Conservation (phyloP, 352 stramenopile genomes). For the Phytophthora agathidicida region DNA sequence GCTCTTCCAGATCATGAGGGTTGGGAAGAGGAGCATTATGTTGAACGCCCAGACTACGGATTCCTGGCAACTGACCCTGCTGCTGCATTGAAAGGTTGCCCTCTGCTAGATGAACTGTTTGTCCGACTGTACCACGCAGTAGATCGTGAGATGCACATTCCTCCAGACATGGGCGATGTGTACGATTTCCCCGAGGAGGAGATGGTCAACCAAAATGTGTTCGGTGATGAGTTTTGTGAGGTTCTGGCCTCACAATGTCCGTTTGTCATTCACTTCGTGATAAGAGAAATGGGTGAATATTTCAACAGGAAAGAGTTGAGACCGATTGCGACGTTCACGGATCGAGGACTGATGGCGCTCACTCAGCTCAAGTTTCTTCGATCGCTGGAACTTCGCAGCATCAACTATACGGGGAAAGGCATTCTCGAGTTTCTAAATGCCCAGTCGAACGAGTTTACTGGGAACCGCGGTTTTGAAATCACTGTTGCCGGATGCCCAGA, state of each 20-base stretch:
- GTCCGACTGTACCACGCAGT: slow-evolving; percentile 39
- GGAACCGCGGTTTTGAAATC: slow-evolving; percentile 39
- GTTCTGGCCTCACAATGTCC: slow-evolving; percentile 16
- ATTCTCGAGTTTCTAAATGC: slow-evolving; percentile 41
- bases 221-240: slow-evolving; percentile 41
- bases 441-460: slow-evolving; percentile 24
- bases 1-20: not conserved
- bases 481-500: slow-evolving; percentile 23
- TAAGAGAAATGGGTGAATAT: slow-evolving; percentile 32
- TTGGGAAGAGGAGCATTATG: slow-evolving; percentile 7
- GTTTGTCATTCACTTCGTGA: slow-evolving; percentile 24
- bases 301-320: slow-evolving; percentile 31
- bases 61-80: slow-evolving; percentile 23
- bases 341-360: slow-evolving; percentile 35
- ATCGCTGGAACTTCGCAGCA: slow-evolving; percentile 32
- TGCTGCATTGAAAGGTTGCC: slow-evolving; percentile 32
- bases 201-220: slow-evolving; percentile 34
- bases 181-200: slow-evolving; percentile 25
- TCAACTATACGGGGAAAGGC: slow-evolving; percentile 40
- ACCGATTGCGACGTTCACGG: slow-evolving; percentile 39
- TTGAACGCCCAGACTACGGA: slow-evolving; percentile 15
- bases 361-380: slow-evolving; percentile 36
- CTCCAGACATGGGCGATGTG: slow-evolving; percentile 2
- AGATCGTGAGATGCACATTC: slow-evolving; percentile 1
- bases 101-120: slow-evolving; percentile 26